phyloP scores from a whole-genome alignment of 2,329 filamentous ascomycete species.

The Geoglossum cookeanum region DNA sequence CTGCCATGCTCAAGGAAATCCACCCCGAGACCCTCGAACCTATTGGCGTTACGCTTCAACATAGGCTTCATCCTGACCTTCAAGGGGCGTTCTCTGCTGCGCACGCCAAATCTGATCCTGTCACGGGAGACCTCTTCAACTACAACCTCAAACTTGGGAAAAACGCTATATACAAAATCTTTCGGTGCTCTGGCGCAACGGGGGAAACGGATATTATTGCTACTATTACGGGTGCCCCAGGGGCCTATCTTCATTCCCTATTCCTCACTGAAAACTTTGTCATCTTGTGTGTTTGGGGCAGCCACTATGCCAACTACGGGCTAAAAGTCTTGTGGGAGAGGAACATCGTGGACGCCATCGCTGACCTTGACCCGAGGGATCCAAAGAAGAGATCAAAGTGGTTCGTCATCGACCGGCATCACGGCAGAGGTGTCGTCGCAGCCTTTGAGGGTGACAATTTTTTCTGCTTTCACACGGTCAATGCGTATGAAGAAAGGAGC shows the following conservation, averaged over 20 bases:
- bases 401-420: conserved; percentile 53
- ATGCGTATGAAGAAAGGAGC: conserved; percentile 48
- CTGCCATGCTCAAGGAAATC: conserved; percentile 36
- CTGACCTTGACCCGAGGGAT: conserved; percentile 37
- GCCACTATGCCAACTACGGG: conserved; percentile 39
- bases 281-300: conserved; percentile 52
- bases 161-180: conserved; percentile 45
- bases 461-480: conserved; percentile 67
- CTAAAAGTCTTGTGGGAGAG: conserved; percentile 41
- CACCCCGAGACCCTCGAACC: conserved; percentile 57
- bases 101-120: conserved; percentile 52
- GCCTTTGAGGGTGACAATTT: conserved; percentile 47
- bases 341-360: conserved; percentile 50
- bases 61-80: conserved; percentile 44
- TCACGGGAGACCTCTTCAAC: conserved; percentile 60
- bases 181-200: conserved; percentile 40
- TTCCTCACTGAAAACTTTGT: conserved; percentile 54
- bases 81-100: conserved; percentile 48
- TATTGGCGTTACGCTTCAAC: conserved; percentile 41
- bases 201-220: conserved; percentile 54
- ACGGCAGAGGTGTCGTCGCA: conserved; percentile 44
- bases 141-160: conserved; percentile 53
- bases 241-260: conserved; percentile 70
- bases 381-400: conserved; percentile 38
- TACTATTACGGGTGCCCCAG: conserved; percentile 33